These are phyloP conservation scores for Neonectria sp. DNA, from an alignment of 2,329 filamentous ascomycete genomes.

Conservation along the genomic window DNA sequence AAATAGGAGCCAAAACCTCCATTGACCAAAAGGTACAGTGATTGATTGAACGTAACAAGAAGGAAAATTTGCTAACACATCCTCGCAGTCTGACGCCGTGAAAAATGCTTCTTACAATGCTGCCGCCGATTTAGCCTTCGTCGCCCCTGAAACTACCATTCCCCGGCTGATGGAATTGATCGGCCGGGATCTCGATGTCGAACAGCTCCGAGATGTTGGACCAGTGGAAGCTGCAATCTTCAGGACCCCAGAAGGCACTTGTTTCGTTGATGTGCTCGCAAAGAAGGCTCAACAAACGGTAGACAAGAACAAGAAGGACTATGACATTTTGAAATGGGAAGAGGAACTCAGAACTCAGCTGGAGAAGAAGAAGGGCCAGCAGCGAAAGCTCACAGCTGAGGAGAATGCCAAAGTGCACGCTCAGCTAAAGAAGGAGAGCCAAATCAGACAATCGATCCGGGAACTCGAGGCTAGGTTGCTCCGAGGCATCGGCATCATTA, in stretches of 20 bases:
- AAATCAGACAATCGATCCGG: constrained; percentile 81
- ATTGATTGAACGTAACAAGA: neutral
- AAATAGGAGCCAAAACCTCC: constrained; percentile 71
- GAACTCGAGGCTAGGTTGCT: constrained; percentile 79
- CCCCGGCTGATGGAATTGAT: constrained; percentile 83
- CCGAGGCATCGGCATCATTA: constrained; percentile 89
- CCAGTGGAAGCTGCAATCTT: constrained; percentile 94
- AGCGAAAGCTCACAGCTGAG: constrained; percentile 91
- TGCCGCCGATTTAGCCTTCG: constrained; percentile 92
- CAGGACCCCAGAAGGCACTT: constrained; percentile 88
- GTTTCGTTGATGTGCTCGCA: constrained; percentile 91
- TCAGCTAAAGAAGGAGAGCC: constrained; percentile 88
- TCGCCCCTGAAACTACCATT: constrained; percentile 87
- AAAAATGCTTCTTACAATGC: constrained; percentile 85
- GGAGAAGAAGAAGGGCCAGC: constrained; percentile 92
- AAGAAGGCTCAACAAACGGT: constrained; percentile 80
- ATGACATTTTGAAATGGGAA: constrained; percentile 97
- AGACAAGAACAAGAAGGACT: constrained; percentile 94
- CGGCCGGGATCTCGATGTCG: constrained; percentile 78
- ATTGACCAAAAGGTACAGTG: constrained; percentile 67
- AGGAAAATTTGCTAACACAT: constrained; percentile 26
- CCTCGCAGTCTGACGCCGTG: constrained; percentile 54
- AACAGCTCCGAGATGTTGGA: constrained; percentile 80
- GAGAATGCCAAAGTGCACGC: constrained; percentile 92
- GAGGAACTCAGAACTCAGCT: constrained; percentile 89